These are phyloP conservation scores for Melianthus villosus DNA, from an alignment of 441 rosid species.

Conservation along the genomic window DNA sequence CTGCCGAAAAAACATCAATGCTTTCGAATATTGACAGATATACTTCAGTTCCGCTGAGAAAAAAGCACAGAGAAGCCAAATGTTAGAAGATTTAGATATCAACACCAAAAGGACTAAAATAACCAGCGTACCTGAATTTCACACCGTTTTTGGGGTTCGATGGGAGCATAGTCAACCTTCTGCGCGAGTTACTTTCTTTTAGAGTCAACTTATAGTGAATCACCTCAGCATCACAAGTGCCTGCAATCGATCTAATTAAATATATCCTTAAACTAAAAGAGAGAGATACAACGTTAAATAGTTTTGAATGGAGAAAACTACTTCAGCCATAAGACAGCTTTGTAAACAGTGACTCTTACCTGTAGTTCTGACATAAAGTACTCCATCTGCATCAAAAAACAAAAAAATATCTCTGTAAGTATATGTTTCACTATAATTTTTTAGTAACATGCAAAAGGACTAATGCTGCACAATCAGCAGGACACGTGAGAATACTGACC, in stretches of 20 bases:
- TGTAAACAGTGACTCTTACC: no score
- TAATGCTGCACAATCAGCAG: background rate
- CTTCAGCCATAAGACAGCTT: no score
- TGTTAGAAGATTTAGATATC: background rate
- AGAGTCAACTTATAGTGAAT: slow-evolving; percentile 37
- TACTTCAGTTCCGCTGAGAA: slow-evolving; percentile 63
- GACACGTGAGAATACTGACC: no score
- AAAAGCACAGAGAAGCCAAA: slow-evolving; percentile 5
- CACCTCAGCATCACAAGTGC: slow-evolving; percentile 36
- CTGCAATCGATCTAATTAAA: slow-evolving; percentile 21
- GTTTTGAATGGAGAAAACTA: no score
- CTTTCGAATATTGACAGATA: slow-evolving; percentile 33
- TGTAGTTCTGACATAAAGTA: slow-evolving; percentile 59
- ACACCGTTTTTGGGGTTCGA: slow-evolving; percentile 53
- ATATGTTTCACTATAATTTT: slow-evolving; percentile 3
- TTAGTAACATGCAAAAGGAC: slow-evolving; percentile 1
- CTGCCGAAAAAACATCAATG: slow-evolving; percentile 24
- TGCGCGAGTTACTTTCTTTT: slow-evolving; percentile 22
- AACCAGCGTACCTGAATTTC: slow-evolving; percentile 43
- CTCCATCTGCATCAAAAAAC: slow-evolving; percentile 62
- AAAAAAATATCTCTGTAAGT: no score
- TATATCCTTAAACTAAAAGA: background rate
- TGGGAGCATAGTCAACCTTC: slow-evolving; percentile 40
- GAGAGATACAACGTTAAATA: slow-evolving; percentile 11
- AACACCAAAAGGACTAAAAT: background rate